Base-by-base conservation (phyloP, 2,329 filamentous ascomycete species). In the Alternaria triticina region DNA sequence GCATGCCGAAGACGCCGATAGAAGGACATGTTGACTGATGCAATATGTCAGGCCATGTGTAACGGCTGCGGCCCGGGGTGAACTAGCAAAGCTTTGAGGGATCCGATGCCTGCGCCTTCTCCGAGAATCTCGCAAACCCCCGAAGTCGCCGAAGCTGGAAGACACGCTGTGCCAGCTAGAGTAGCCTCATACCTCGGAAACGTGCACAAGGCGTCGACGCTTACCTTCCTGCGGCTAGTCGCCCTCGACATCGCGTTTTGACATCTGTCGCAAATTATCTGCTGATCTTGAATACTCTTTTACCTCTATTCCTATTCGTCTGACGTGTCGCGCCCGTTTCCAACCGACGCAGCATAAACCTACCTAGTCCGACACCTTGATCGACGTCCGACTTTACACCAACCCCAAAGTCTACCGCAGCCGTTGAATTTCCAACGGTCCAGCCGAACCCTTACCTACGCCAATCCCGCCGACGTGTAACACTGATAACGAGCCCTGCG, bases 261-360 rank as follows among this genome's bases (percentile, higher is more conserved):
- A 70, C 64, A 66, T 74, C 60, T 70, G 68, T 74, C 62, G 68
- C 69, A 74, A 73, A 70, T 68, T 69, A 70, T 74, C 70, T 74
- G 71, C 71, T 77, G 69, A 74, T 73, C 67, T 57, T 54, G 44
- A 52, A 36, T 50, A 52, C 56, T 64, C 56, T 64, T 50, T 44
- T 57, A 36, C 25, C 57, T 56, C 57, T 61, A 28, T 59, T 62
- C 47, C 61, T 60, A 59, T 54, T 68, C 59, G 44, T 54, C 25
- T 58, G 30, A 22, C 55, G 45, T 55, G 47, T 30, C 30, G 56
- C 56, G 23, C 36, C 33, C 47, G 12, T 27, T 25, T 40, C 15
- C 46, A 23, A 9, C 47, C 54, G 43, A 63, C 57, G 54, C 36
- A 54, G 22, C 36, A 54, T 20, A 54, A 44, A 28, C 33, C 28